phyloP scores from a whole-genome alignment of 129 eudicot species.

The Kitagawia praeruptora region DNA sequence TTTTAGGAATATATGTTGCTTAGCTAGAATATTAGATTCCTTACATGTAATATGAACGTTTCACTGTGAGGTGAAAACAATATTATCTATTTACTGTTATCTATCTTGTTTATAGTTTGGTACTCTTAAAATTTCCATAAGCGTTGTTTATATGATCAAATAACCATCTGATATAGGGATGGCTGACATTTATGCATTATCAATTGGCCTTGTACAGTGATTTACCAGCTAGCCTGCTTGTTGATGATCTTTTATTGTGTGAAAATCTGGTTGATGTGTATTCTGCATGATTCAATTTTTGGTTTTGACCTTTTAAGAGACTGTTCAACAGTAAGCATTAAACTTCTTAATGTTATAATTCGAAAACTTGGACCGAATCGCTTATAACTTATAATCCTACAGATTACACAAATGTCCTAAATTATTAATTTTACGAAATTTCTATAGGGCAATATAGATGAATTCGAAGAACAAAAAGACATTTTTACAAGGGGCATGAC shows the following conservation, averaged over 20 bases:
- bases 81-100: neutral
- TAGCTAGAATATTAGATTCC: neutral
- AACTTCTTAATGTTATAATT: too few relatives aligned
- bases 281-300: neutral
- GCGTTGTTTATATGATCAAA: neutral
- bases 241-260: neutral
- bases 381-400: too few relatives aligned
- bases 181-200: neutral
- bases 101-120: slow-evolving; percentile 1
- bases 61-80: neutral
- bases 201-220: neutral
- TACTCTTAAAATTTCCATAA: neutral
- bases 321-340: too few relatives aligned
- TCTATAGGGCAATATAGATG: too few relatives aligned
- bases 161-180: neutral
- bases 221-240: neutral
- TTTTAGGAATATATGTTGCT: neutral
- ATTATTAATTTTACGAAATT: too few relatives aligned
- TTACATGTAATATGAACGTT: neutral
- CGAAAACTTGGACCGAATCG: too few relatives aligned
- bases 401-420: too few relatives aligned
- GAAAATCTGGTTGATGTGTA: neutral
- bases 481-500: too few relatives aligned
- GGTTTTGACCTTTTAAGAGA: neutral
- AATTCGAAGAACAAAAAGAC: too few relatives aligned